phyloP scores from a whole-genome alignment of 1,139 yeast genomes.

The Suhomyces maxii region DNA sequence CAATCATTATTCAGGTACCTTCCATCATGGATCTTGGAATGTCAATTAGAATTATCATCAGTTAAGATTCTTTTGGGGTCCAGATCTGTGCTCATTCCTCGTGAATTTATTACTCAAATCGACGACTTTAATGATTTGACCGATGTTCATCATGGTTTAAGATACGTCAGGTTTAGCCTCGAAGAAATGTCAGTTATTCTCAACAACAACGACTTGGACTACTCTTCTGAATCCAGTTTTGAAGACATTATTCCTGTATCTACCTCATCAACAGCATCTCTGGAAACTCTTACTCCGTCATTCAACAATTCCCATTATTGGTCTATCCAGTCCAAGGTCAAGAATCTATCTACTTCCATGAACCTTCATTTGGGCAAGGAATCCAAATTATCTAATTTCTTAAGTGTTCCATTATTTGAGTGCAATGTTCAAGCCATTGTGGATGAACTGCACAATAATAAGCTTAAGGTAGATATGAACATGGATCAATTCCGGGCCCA shows the following conservation, averaged over 20 bases:
- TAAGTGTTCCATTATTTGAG: conserved; percentile 22
- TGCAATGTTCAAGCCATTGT: conserved; percentile 17
- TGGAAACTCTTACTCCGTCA: conserved; percentile 24
- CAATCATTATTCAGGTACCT: conserved; percentile 36
- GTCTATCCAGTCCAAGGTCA: conserved; percentile 16
- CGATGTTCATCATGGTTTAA: conserved; percentile 35
- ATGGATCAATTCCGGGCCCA: conserved; percentile 32
- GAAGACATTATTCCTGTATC: conserved; percentile 6
- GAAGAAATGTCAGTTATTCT: conserved; percentile 14
- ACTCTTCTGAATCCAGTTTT: not conserved
- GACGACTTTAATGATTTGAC: conserved; percentile 40
- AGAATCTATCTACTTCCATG: conserved; percentile 27
- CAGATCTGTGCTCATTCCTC: conserved; percentile 57
- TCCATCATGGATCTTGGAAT: conserved; percentile 49
- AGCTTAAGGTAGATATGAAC: conserved; percentile 28
- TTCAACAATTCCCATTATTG: conserved; percentile 17
- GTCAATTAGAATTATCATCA: conserved; percentile 31
- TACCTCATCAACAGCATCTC: conserved; percentile 20
- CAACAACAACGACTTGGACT: conserved; percentile 7
- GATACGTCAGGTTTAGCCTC: conserved; percentile 24
- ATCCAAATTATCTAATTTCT: conserved; percentile 9
- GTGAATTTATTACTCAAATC: conserved; percentile 35
- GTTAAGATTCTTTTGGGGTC: conserved; percentile 51
- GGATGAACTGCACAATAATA: conserved; percentile 18
- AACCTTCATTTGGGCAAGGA: conserved; percentile 23